Base-by-base conservation (phyloP, 805 yeast species). In the Schwanniomyces vanrijiae region DNA sequence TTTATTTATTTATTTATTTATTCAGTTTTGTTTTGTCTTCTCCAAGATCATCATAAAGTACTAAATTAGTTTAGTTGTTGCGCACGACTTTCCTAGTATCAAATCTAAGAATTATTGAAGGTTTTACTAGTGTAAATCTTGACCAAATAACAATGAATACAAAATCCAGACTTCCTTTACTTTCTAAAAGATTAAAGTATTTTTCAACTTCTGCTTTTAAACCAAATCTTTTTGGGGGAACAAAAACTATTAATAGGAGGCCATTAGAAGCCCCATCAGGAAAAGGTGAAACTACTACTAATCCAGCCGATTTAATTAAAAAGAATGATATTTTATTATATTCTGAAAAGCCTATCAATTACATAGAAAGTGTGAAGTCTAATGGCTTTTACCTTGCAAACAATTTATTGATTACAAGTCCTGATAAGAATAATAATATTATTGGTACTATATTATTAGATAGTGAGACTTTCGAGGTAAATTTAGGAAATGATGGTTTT, bases 301-400 rank as follows among this genome's bases (percentile, higher is more conserved):
- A 72, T 44, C 77, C 78, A 3, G 76, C 68, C 3, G 78, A 73
- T 55, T 53, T 73, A 42, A 59, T 71, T 49, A 73, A 71, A 50
- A 71, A 65, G 52, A 73, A 73, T 53, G 77, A 73, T 46, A 69
- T 73, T 21, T 62, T 73, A 49, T 61, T 69, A 67, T 69, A 61
- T 54, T 67, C 76, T 2, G 65, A 61, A 24, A 73, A 72, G 48
- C 77, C 78, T 1, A 48, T 68, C 42, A 73, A 72, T 53, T 72
- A 73, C 50, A 71, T 73, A 25, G 78, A 73, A 48, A 60, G 74
- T 1, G 68, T 73, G 13, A 73, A 81, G 21, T 54, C 61, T 5
- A 77, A 84, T 55, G 84, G 90, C 2, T 81, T 83, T 48, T 74
- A 81, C 29, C 77, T 88, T 50, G 71, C 85, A 2, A 79, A 78